Evolutionary conservation across 805 yeast species (phyloP), one percentile per base, ranked within the genome.

Genomic region (Scheffersomyces stipitis): DNA sequence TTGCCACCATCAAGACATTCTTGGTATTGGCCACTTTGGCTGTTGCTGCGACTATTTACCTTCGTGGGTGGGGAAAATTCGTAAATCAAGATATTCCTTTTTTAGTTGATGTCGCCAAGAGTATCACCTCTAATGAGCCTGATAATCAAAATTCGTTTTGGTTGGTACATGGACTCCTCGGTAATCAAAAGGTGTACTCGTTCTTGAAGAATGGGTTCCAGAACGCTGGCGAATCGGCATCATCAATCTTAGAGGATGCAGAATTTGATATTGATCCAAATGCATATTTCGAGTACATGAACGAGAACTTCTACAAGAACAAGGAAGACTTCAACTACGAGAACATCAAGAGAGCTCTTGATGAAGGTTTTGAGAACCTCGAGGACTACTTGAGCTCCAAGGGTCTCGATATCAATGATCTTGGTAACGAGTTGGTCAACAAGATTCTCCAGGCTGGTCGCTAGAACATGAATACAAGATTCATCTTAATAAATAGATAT

Each of bases 61-160:
- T 53, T 10, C 41, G 64, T 26, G 63, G 64, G 1, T 43, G 43
- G 38, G 37, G 37, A 14, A 32, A 44, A 4, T 42, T 58, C n/a
- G 36, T 59, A 26, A 32, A 48, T 10, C 46, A 48, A 22, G 54
- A 47, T 26, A 31, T 45, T 15, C 55, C 52, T 10, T 27, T 26
- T 15, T 15, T 40, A 13, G 16, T 6, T 12, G 27, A 7, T 9
- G 18, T n/a, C 13, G n/a, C 17, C 9, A 16, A 10, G 18, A 26
- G n/a, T 13, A 16, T 8, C 13, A 28, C 14, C 8, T 5, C 3
- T n/a, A 17, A 5, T 9, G 8, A 7, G 13, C 14, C 30, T 15
- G 16, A 24, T 3, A 35, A 33, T 4, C 15, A 26, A 15, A 34
- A 41, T 13, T 28, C 34, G 5, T 10, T 20, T 20, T 20, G 24